Percentiles rank a stretch among this genome's conserved stretches.
Conservation (phyloP, 2,329 filamentous ascomycete genomes). For the Camillea tinctor region DNA sequence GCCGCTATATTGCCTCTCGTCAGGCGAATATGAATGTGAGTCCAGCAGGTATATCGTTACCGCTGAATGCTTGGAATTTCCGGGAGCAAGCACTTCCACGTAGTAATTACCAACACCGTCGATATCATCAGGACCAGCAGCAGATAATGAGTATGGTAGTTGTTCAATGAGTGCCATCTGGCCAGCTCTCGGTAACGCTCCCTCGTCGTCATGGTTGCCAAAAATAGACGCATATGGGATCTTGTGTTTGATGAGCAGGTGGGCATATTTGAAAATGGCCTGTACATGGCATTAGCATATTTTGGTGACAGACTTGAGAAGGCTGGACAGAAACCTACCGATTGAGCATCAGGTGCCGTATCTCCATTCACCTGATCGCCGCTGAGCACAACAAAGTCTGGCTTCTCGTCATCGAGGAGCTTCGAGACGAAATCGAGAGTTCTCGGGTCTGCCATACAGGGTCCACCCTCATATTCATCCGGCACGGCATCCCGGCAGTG, state of each 20-base stretch:
- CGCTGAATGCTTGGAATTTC: constrained; percentile 79
- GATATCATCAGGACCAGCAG: constrained; percentile 76
- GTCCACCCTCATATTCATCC: constrained; percentile 65
- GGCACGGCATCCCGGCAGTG: constrained; percentile 84
- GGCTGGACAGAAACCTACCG: constrained; percentile 49
- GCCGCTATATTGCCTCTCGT: constrained; percentile 83
- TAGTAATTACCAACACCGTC: constrained; percentile 95
- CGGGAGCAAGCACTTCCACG: constrained; percentile 82
- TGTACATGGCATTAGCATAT: constrained; percentile 32
- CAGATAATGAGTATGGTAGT: constrained; percentile 86
- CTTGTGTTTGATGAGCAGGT: constrained; percentile 78
- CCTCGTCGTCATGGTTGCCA: constrained; percentile 96
- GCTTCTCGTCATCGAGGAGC: constrained; percentile 88
- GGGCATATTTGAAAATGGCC: constrained; percentile 91
- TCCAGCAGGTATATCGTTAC: constrained; percentile 94
- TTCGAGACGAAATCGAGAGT: constrained; percentile 85
- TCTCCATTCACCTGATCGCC: constrained; percentile 97
- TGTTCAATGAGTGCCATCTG: constrained; percentile 86
- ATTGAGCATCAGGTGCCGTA: constrained; percentile 86
- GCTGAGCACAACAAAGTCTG: constrained; percentile 85
- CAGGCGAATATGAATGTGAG: constrained; percentile 86
- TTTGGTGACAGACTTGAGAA: background rate
- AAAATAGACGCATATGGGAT: constrained; percentile 94
- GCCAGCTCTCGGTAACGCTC: constrained; percentile 69
- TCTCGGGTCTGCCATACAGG: constrained; percentile 87